Evolutionary conservation across 768 basidiomycete species (phyloP).

Genomic region (Lentinus brumalis): DNA sequence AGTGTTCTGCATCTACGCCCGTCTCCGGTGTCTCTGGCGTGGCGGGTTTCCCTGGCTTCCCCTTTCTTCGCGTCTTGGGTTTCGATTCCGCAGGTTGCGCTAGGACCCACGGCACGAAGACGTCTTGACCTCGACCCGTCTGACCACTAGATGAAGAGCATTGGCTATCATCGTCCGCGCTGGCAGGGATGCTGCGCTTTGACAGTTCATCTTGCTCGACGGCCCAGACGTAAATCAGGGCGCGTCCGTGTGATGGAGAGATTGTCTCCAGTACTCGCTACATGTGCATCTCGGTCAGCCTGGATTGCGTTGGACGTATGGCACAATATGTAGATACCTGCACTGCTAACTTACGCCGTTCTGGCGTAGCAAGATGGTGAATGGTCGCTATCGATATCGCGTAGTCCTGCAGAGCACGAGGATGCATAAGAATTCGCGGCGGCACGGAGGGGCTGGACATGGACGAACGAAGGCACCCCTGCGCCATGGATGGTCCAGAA

Average conservation of each 20-base stretch:
- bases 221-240: conserved; percentile 97
- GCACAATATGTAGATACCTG: conserved; percentile 49
- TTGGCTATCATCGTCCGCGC: conserved; percentile 27
- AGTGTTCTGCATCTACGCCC: background rate
- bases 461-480: conserved; percentile 73
- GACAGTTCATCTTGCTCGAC: conserved; percentile 88
- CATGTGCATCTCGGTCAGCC: background rate
- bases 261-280: conserved; percentile 69
- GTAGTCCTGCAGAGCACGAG: conserved; percentile 68
- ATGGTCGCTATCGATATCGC: conserved; percentile 97
- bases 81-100: conserved; percentile 34
- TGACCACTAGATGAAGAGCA: conserved; percentile 17
- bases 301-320: too few relatives aligned
- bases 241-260: conserved; percentile 68
- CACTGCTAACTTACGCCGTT: conserved; percentile 71
- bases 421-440: background rate
- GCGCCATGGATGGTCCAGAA: conserved; percentile 74
- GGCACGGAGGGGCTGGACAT: conserved; percentile 14
- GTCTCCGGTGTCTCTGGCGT: background rate
- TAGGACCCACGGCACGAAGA: conserved; percentile 89
- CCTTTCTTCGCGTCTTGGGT: conserved; percentile 20
- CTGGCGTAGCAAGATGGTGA: conserved; percentile 86
- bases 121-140: conserved; percentile 60
- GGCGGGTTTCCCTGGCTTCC: background rate
- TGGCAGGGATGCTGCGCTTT: conserved; percentile 61